Evolutionary conservation across 1,284 basidiomycete species (phyloP), one percentile per base, ranked within the genome.

Genomic region (Apiotrichum akiyoshidainum): DNA sequence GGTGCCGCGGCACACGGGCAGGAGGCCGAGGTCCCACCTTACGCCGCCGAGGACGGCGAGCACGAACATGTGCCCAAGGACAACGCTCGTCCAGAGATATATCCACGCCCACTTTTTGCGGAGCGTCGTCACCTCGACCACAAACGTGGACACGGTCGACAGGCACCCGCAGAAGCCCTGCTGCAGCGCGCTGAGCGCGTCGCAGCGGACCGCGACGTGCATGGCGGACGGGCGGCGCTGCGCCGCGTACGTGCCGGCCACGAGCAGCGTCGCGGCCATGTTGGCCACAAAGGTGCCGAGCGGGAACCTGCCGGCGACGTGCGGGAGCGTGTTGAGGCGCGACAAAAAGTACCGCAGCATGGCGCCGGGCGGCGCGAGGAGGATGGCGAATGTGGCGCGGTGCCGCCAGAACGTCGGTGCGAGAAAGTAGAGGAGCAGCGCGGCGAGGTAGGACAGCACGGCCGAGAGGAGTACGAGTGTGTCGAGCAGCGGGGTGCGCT

Each of bases 151-250:
- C 61, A 99, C 84, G 0, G 96, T 99, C 5, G 88, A 94, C 64
- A 99, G 80, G 77, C 92, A 93, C 10, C 94, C 96, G 72, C 94
- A 98, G 71, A 93, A 97, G 3, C 96, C 96, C 70, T 97, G 90
- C 37, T 83, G 81, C 33, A 99, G 78, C 1, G 90, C 92, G 71
- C 89, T 86, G 48, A 95, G 75, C 19, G 90, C 80, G 41, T 84
- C 82, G 70, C 92, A 96, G 45, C 83, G 80, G 5, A 70, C 3
- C 82, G 83, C 19, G 0, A 13, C 26, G 11, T 8, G n/a, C 13
- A n/a, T 12, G 81, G 37, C 26, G 10, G 45, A 21, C 0, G 73
- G 68, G 4, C 82, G 75, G 58, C 84, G 84, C 71, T 92, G 88
- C 42, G 90, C 75, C 48, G 88, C 84, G 67, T 85, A 86, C 64